Conservation (phyloP, 495 filamentous ascomycete genomes). For the Cercophora newfieldiana region DNA sequence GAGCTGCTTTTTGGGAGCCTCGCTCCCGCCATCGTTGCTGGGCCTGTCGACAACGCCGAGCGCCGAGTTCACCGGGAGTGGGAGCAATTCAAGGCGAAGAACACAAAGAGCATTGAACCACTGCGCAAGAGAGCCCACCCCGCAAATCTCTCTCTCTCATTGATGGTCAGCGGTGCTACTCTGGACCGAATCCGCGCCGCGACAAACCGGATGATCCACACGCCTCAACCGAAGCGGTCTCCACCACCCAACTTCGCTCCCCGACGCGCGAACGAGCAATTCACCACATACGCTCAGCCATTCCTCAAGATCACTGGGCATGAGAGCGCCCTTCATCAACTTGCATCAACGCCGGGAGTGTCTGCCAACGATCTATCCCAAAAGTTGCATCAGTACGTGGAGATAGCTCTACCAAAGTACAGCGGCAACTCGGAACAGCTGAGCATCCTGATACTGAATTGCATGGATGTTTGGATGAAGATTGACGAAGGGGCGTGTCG, state of each 20-base stretch:
- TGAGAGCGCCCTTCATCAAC: not conserved
- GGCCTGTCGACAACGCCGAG: constrained; percentile 21
- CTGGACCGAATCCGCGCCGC: constrained; percentile 2
- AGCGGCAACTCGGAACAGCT: constrained; percentile 46
- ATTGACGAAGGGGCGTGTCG: constrained; percentile 39
- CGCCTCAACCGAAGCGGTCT: not conserved
- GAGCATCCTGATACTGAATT: constrained; percentile 43
- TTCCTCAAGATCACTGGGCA: constrained; percentile 5
- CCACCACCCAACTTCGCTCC: constrained; percentile 10
- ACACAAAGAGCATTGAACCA: constrained; percentile 37
- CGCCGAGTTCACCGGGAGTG: constrained; percentile 27
- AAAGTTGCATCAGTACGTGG: constrained; percentile 39
- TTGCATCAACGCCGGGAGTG: not conserved
- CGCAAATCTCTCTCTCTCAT: constrained; percentile 37
- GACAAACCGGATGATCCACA: not conserved
- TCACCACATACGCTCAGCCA: constrained; percentile 14
- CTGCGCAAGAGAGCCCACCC: constrained; percentile 40
- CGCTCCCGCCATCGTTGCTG: constrained; percentile 19
- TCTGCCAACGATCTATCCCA: constrained; percentile 30
- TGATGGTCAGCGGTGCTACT: constrained; percentile 44
- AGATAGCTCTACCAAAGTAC: constrained; percentile 39
- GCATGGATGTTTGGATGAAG: constrained; percentile 47
- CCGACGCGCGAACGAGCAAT: constrained; percentile 12
- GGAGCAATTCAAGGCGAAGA: constrained; percentile 29
- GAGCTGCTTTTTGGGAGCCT: constrained; percentile 24